Conservation (phyloP, 75 land plant species). For the Cupressus sempervirens region DNA sequence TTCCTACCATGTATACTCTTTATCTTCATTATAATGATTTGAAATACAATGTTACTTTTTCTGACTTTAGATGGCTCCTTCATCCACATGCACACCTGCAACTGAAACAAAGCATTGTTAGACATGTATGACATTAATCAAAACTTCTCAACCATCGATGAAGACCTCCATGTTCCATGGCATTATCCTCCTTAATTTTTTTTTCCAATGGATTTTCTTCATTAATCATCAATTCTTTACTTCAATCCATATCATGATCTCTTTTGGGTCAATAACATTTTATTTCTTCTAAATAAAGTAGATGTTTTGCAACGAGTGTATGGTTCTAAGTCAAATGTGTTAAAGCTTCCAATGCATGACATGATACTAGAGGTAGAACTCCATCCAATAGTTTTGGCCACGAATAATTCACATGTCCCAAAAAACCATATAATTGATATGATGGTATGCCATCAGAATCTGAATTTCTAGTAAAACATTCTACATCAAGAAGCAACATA, state of each 20-base stretch:
- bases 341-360: constrained; percentile 71
- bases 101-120: too few relatives aligned
- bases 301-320: constrained; percentile 59
- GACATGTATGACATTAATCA: too few relatives aligned
- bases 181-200: constrained; percentile 14
- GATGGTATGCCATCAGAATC: constrained; percentile 36
- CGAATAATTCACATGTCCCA: constrained; percentile 71
- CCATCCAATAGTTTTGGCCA: constrained; percentile 74
- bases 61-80: too few relatives aligned
- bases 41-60: too few relatives aligned
- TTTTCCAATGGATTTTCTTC: constrained; percentile 25
- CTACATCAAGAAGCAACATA: constrained; percentile 69
- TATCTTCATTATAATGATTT: too few relatives aligned
- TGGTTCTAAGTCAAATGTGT: constrained; percentile 78
- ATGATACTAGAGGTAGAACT: constrained; percentile 80
- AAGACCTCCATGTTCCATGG: too few relatives aligned
- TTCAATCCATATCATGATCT: constrained; percentile 37
- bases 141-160: too few relatives aligned
- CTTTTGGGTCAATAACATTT: constrained; percentile 3
- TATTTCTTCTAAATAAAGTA: constrained; percentile 48
- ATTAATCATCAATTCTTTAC: constrained; percentile 70
- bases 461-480: constrained; percentile 11
- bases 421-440: constrained; percentile 71
- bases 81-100: too few relatives aligned
- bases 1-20: too few relatives aligned